These are phyloP conservation scores for Misopates orontium DNA, from an alignment of 257 asterid species.

Conservation along the genomic window DNA sequence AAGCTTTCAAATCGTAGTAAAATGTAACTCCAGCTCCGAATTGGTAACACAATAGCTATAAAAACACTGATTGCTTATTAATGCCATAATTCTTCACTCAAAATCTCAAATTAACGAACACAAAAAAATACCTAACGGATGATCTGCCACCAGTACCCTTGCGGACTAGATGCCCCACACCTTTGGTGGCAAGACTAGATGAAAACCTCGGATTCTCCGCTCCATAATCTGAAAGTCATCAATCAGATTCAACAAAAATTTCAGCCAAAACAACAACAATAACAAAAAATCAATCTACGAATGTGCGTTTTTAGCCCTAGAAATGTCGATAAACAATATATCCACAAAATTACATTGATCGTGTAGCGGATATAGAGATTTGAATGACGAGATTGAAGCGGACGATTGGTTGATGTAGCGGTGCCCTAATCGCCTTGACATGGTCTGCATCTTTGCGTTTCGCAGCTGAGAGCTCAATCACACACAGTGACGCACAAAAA, in stretches of 20 bases:
- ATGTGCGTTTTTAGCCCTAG: slow-evolving; percentile 28
- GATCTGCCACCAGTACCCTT: slow-evolving; percentile 99
- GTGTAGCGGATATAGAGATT: slow-evolving; percentile 32
- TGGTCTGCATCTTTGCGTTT: slow-evolving; percentile 51
- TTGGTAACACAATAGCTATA: neutral
- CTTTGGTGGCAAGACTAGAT: slow-evolving; percentile 70
- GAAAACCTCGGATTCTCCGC: slow-evolving; percentile 55
- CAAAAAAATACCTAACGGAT: slow-evolving; percentile 68
- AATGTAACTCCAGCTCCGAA: neutral
- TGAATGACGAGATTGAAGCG: slow-evolving; percentile 36
- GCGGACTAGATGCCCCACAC: slow-evolving; percentile 82
- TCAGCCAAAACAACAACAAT: no score
- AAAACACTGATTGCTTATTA: neutral
- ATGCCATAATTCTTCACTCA: no score
- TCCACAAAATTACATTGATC: slow-evolving; percentile 51
- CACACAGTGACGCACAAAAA: neutral
- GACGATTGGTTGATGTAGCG: slow-evolving; percentile 38
- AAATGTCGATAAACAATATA: slow-evolving; percentile 10
- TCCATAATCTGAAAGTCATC: slow-evolving; percentile 57
- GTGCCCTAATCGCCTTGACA: slow-evolving; percentile 49
- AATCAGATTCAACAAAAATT: slow-evolving; percentile 10
- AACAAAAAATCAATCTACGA: slow-evolving; percentile 2
- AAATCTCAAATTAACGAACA: no score
- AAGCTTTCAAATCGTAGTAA: neutral
- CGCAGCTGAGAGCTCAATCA: slow-evolving; percentile 21